A percentile compares a stretch with the other conserved stretches of the same genome.
These are phyloP conservation scores for Byssothecium circinans DNA, from an alignment of 2,329 filamentous ascomycete genomes.

Conservation along the genomic window DNA sequence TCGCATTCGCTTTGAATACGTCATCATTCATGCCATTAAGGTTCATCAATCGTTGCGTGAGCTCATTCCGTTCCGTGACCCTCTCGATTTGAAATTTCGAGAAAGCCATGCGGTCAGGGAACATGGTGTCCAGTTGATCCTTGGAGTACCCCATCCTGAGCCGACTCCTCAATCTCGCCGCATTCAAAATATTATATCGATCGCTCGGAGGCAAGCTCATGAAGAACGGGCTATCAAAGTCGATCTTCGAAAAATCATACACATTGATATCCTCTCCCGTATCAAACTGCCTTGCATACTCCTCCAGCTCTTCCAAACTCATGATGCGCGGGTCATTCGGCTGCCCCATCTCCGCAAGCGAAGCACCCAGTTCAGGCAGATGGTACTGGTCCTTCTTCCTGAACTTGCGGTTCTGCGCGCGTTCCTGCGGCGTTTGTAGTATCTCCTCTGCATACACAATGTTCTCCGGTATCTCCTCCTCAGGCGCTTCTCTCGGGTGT, in stretches of 20 bases:
- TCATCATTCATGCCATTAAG: constrained; percentile 88
- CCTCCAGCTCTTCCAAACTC: constrained; percentile 90
- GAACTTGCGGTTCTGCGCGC: constrained; percentile 74
- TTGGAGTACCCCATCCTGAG: constrained; percentile 95
- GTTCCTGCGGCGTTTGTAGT: constrained; percentile 76
- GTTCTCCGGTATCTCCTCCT: constrained; percentile 71
- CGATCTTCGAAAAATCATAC: constrained; percentile 98
- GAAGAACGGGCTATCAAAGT: constrained; percentile 96
- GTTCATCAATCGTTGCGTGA: constrained; percentile 93
- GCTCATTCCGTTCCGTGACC: constrained; percentile 86
- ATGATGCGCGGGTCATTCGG: constrained; percentile 94
- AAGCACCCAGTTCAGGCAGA: constrained; percentile 78
- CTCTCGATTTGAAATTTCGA: constrained; percentile 95
- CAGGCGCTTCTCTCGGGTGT: constrained; percentile 48
- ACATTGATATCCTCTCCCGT: constrained; percentile 81
- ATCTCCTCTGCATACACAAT: constrained; percentile 91
- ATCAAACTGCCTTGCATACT: constrained; percentile 91
- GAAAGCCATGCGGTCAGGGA: constrained; percentile 96
- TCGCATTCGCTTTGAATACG: constrained; percentile 65
- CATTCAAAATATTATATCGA: constrained; percentile 96
- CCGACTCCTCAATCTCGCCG: constrained; percentile 81
- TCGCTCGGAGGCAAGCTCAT: constrained; percentile 85
- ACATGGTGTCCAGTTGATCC: constrained; percentile 94
- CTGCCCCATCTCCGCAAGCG: constrained; percentile 81
- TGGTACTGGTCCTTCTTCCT: constrained; percentile 94